These are phyloP conservation scores for Russula foetens DNA, from an alignment of 768 basidiomycete genomes.

Conservation along the genomic window DNA sequence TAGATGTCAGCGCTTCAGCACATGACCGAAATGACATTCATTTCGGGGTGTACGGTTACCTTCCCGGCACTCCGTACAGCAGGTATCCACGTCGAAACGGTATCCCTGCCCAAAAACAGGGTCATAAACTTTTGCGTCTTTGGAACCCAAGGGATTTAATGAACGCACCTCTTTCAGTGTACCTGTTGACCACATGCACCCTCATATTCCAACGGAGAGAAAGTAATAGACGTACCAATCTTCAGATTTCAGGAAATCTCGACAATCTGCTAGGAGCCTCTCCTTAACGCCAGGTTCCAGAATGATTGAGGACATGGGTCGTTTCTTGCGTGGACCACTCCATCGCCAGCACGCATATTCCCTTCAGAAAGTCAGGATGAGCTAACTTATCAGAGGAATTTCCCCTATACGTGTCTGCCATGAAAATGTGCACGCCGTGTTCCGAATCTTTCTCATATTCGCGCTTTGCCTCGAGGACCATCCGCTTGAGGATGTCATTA, in stretches of 20 bases:
- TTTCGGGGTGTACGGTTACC: slow-evolving; percentile 33
- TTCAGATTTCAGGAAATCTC: slow-evolving; percentile 74
- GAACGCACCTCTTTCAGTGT: slow-evolving; percentile 74
- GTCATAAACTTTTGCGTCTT: not conserved
- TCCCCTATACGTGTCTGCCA: slow-evolving; percentile 72
- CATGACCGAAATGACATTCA: not conserved
- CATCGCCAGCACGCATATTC: slow-evolving; percentile 76
- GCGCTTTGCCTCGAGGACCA: slow-evolving; percentile 82
- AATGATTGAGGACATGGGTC: slow-evolving; percentile 88
- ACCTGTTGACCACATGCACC: slow-evolving; percentile 40
- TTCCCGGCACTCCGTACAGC: slow-evolving; percentile 78
- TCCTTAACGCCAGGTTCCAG: slow-evolving; percentile 85
- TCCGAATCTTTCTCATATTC: slow-evolving; percentile 89
- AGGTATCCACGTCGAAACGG: slow-evolving; percentile 87
- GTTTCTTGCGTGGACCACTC: slow-evolving; percentile 82
- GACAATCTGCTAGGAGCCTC: slow-evolving; percentile 83
- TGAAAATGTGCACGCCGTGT: slow-evolving; percentile 82
- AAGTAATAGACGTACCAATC: slow-evolving; percentile 53
- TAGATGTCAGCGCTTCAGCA: not conserved
- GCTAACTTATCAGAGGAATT: slow-evolving; percentile 16
- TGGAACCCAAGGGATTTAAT: not conserved
- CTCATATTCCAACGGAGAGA: not conserved
- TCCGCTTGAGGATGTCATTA: slow-evolving; percentile 80
- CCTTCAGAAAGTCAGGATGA: slow-evolving; percentile 29
- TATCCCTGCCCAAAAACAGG: slow-evolving; percentile 44